Percentiles rank a stretch among this genome's conserved stretches.
These are phyloP conservation scores for Mycena indigotica DNA, from an alignment of 768 basidiomycete species.

Conservation along the genomic window DNA sequence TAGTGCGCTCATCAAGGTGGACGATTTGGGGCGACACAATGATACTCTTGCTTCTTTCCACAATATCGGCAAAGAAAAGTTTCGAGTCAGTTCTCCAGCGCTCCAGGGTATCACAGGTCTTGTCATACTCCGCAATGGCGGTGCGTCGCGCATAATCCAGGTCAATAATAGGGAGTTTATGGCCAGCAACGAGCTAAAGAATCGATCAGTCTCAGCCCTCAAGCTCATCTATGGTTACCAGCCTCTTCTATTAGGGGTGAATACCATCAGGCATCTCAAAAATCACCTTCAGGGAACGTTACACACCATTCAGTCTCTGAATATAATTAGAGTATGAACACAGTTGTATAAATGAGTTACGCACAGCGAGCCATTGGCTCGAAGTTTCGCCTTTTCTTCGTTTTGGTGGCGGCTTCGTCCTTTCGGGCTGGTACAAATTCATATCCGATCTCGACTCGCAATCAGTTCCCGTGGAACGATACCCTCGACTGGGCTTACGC, in stretches of 20 bases:
- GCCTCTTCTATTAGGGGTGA: too few species aligned
- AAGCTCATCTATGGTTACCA: too few species aligned
- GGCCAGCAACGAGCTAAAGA: constrained; percentile 11
- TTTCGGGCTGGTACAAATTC: constrained; percentile 10
- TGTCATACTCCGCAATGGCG: constrained; percentile 16
- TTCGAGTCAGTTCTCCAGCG: constrained; percentile 8
- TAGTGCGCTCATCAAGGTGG: not conserved
- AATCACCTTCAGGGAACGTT: not conserved
- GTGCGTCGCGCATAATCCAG: constrained; percentile 6
- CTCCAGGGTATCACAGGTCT: constrained; percentile 11
- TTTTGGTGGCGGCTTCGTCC: constrained; percentile 15
- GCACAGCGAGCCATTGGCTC: constrained; percentile 14
- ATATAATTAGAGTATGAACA: not conserved
- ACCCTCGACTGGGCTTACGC: not conserved
- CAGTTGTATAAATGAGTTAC: not conserved
- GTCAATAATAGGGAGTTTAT: constrained; percentile 17
- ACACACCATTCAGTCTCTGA: constrained; percentile 16
- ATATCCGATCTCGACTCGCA: constrained; percentile 6
- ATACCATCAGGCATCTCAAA: not conserved
- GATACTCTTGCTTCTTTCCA: constrained; percentile 12
- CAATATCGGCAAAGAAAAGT: constrained; percentile 8
- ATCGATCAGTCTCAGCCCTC: too few species aligned
- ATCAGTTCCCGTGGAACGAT: not conserved
- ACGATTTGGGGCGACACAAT: constrained; percentile 1
- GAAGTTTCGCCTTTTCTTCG: constrained; percentile 15